Conservation (phyloP, 2,329 filamentous ascomycete species). For the Exophiala viscosa region DNA sequence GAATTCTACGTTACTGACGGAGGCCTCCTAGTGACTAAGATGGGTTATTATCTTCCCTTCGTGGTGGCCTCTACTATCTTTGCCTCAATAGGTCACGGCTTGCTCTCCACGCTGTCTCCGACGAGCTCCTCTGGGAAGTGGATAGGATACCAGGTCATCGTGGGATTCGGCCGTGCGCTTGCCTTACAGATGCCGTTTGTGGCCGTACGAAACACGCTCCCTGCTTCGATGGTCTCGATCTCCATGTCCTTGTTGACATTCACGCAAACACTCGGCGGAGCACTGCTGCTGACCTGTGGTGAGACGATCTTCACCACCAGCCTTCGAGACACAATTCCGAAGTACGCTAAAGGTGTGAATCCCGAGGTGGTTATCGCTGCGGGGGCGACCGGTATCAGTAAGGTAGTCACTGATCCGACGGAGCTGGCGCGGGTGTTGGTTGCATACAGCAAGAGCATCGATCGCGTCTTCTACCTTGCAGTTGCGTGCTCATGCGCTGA, state of each 20-base stretch:
- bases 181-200: neutral
- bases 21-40: constrained; percentile 25
- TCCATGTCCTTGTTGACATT: constrained; percentile 33
- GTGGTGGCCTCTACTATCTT: constrained; percentile 9
- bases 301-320: constrained; percentile 31
- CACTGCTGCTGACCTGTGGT: constrained; percentile 32
- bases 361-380: constrained; percentile 28
- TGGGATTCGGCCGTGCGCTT: neutral
- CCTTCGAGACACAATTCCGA: constrained; percentile 27
- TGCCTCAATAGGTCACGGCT: constrained; percentile 21
- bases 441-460: constrained; percentile 31
- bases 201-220: constrained; percentile 31
- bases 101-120: constrained; percentile 22
- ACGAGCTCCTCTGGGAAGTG: constrained; percentile 24
- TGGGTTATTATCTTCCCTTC: constrained; percentile 37
- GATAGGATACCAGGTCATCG: constrained; percentile 33
- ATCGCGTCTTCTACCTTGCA: constrained; percentile 32
- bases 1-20: neutral
- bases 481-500: constrained; percentile 25
- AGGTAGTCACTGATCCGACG: constrained; percentile 25
- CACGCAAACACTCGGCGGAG: constrained; percentile 34
- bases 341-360: constrained; percentile 17
- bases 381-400: constrained; percentile 29
- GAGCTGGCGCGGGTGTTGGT: constrained; percentile 28
- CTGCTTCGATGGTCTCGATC: constrained; percentile 26